Percentiles rank a stretch among this genome's conserved stretches.
phyloP scores from a whole-genome alignment of 176 grass and related monocot genomes.

The Zea mays region DNA sequence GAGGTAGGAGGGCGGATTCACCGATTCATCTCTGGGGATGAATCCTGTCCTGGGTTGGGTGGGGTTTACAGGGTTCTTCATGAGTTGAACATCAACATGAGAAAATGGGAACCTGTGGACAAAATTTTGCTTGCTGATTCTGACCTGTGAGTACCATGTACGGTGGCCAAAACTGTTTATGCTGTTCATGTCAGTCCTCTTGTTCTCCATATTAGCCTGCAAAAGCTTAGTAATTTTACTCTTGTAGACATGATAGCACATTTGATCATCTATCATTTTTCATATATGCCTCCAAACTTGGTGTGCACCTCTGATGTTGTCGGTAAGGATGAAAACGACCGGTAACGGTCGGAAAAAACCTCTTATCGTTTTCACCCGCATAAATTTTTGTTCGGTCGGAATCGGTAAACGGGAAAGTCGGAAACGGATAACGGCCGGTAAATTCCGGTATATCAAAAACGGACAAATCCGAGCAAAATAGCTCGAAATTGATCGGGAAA shows the following conservation, averaged over 20 bases:
- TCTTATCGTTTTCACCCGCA: no score
- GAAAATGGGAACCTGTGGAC: conserved; percentile 28
- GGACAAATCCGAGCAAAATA: no score
- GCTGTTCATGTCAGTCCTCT: neutral
- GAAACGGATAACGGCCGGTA: no score
- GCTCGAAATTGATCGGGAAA: no score
- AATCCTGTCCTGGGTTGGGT: conserved; percentile 43
- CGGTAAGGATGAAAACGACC: no score
- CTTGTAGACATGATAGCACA: neutral
- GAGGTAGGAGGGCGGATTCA: conserved; percentile 34
- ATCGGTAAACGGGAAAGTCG: no score
- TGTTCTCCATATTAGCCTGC: neutral
- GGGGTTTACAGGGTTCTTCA: conserved; percentile 29
- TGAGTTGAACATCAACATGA: conserved; percentile 47
- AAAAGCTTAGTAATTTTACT: neutral
- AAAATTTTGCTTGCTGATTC: conserved; percentile 8
- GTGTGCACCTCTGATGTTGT: neutral
- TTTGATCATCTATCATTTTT: neutral
- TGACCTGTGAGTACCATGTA: neutral
- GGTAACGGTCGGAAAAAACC: no score
- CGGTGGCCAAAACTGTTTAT: neutral
- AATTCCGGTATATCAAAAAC: no score
- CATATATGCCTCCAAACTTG: neutral
- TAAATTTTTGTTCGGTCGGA: no score
- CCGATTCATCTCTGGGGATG: conserved; percentile 43